A percentile compares a stretch with the other conserved stretches of the same genome.
Evolutionary conservation across 2,329 filamentous ascomycete genomes (phyloP).

Genomic region (Ophiocordyceps camponoti-floridani): DNA sequence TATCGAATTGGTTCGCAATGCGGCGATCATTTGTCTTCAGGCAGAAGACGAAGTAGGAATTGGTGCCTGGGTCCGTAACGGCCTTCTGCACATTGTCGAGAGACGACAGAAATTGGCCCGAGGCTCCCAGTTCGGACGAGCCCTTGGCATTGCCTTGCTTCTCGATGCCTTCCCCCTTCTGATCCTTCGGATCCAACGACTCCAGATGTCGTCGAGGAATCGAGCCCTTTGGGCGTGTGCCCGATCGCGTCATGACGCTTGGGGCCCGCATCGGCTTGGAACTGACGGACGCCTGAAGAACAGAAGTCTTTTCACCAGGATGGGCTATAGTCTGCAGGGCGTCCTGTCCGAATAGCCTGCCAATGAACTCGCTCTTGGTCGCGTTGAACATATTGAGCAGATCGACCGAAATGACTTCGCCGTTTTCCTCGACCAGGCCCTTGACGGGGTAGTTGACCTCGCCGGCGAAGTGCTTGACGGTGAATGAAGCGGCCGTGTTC

Average conservation of each 20-base stretch:
- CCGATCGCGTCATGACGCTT: constrained; percentile 75
- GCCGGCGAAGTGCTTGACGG: constrained; percentile 86
- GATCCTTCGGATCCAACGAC: constrained; percentile 27
- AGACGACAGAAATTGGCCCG: constrained; percentile 78
- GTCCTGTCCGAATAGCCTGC: constrained; percentile 88
- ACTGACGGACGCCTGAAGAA: constrained; percentile 91
- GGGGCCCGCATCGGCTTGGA: constrained; percentile 87
- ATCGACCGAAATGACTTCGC: constrained; percentile 88
- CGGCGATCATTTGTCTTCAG: constrained; percentile 92
- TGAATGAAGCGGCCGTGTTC: constrained; percentile 66
- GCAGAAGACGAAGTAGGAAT: constrained; percentile 93
- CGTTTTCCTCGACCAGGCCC: constrained; percentile 84
- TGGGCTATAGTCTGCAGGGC: constrained; percentile 86
- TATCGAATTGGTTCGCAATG: constrained; percentile 97
- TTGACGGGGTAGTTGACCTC: constrained; percentile 88
- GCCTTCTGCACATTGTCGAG: constrained; percentile 85
- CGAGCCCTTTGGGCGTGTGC: constrained; percentile 23
- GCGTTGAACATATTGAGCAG: constrained; percentile 84
- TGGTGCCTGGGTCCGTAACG: constrained; percentile 64
- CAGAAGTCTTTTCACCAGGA: constrained; percentile 72
- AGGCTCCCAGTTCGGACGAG: constrained; percentile 59
- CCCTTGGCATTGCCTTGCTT: constrained; percentile 13
- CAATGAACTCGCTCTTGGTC: constrained; percentile 76
- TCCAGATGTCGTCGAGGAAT: constrained; percentile 20
- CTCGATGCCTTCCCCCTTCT: constrained; percentile 26